phyloP scores from a whole-genome alignment of 1,139 yeast species.

The Debaryomycetaceae sp. region DNA sequence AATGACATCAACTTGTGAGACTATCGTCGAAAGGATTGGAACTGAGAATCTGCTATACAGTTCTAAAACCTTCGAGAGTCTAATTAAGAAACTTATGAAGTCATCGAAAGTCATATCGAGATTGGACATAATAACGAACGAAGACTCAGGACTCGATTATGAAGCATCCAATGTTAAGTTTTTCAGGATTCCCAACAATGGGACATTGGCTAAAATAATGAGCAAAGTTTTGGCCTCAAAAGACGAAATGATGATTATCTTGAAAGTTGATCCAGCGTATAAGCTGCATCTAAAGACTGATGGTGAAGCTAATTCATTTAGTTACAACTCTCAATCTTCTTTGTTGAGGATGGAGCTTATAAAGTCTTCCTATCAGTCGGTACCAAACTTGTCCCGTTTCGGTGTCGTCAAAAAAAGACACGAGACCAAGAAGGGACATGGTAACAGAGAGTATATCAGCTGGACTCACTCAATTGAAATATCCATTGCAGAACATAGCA shows the following conservation, averaged over 20 bases:
- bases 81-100: no score
- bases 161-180: background rate
- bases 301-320: constrained; percentile 2
- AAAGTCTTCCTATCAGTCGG: constrained; percentile 9
- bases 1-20: background rate
- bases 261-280: constrained; percentile 2
- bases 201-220: background rate
- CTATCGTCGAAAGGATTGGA: background rate
- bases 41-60: background rate
- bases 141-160: background rate
- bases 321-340: background rate
- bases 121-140: background rate
- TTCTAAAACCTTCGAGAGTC: background rate
- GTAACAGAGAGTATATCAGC: constrained; percentile 13
- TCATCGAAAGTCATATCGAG: background rate
- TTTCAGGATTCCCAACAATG: background rate
- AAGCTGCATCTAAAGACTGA: background rate
- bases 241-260: background rate
- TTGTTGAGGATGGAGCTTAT: constrained; percentile 5
- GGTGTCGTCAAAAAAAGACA: constrained; percentile 10
- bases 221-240: background rate
- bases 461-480: constrained; percentile 11
- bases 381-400: constrained; percentile 11
- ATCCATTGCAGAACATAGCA: background rate
- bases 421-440: constrained; percentile 20